Percentiles rank a stretch among this genome's conserved stretches.
Evolutionary conservation across 768 basidiomycete species (phyloP).

Genomic region (Calvatia gigantea): DNA sequence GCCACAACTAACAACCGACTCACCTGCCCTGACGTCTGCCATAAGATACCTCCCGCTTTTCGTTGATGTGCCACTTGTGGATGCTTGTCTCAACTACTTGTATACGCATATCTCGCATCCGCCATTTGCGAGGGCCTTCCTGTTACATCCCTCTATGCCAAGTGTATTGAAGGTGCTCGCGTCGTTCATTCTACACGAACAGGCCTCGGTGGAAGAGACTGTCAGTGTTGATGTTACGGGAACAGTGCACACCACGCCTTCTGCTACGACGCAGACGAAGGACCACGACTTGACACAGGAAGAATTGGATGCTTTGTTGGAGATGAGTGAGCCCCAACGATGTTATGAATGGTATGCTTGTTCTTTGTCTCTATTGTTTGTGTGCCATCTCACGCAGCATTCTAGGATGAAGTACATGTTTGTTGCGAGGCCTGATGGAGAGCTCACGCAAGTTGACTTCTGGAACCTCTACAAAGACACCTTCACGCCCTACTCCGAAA

Average conservation of each 20-base stretch:
- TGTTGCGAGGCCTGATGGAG: slow-evolving; percentile 66
- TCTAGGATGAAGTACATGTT: slow-evolving; percentile 92
- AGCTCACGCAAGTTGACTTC: slow-evolving; percentile 91
- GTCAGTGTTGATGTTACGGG: slow-evolving; percentile 63
- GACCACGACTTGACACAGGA: slow-evolving; percentile 70
- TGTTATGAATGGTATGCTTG: slow-evolving; percentile 74
- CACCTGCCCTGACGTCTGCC: slow-evolving; percentile 58
- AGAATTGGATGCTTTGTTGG: slow-evolving; percentile 58
- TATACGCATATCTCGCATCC: slow-evolving; percentile 74
- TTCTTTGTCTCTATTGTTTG: neutral
- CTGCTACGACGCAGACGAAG: slow-evolving; percentile 40
- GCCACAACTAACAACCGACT: slow-evolving; percentile 47
- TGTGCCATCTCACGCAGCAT: slow-evolving; percentile 2
- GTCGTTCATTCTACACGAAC: slow-evolving; percentile 65
- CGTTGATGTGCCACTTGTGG: slow-evolving; percentile 63
- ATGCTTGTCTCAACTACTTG: slow-evolving; percentile 70
- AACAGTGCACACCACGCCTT: slow-evolving; percentile 54
- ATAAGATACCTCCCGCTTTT: slow-evolving; percentile 74
- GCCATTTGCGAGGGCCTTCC: slow-evolving; percentile 72
- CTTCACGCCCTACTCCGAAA: slow-evolving; percentile 60
- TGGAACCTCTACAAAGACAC: slow-evolving; percentile 92
- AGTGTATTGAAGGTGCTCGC: slow-evolving; percentile 66
- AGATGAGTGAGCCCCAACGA: slow-evolving; percentile 68
- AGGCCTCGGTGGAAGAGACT: slow-evolving; percentile 54
- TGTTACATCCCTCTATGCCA: slow-evolving; percentile 68